Evolutionary conservation across 441 rosid genomes (phyloP).

Genomic region (Gossypium trilobum): DNA sequence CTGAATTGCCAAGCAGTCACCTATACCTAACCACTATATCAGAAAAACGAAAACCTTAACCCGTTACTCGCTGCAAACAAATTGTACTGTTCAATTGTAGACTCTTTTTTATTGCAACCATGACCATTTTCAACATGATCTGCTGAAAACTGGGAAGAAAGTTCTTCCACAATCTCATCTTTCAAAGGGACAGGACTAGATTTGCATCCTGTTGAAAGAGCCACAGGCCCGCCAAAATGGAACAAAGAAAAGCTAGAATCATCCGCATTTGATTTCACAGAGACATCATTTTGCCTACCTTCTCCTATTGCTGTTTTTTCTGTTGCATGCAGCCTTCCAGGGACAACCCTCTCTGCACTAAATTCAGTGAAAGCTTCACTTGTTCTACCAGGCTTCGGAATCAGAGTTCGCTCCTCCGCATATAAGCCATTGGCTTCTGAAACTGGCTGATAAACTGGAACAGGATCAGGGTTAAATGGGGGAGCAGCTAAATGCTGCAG

Average conservation of each 20-base stretch:
- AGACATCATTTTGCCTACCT: conserved; percentile 24
- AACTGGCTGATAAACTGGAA: conserved; percentile 51
- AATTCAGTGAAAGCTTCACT: conserved; percentile 25
- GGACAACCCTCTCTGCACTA: conserved; percentile 24
- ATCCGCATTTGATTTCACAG: conserved; percentile 26
- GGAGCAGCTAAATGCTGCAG: conserved; percentile 47
- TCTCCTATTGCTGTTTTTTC: conserved; percentile 26
- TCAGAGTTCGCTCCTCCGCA: conserved; percentile 32
- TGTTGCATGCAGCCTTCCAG: conserved; percentile 17
- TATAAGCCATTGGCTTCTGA: conserved; percentile 36
- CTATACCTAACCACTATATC: conserved; percentile 15
- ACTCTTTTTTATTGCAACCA: conserved; percentile 42
- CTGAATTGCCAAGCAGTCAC: conserved; percentile 27
- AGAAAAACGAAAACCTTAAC: conserved; percentile 63
- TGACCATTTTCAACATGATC: conserved; percentile 38
- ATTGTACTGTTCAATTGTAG: conserved; percentile 64
- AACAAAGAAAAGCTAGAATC: conserved; percentile 65
- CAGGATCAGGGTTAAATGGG: conserved; percentile 34
- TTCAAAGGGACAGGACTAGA: conserved; percentile 31
- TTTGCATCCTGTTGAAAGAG: conserved; percentile 43
- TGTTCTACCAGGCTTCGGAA: conserved; percentile 22
- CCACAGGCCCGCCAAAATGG: conserved; percentile 84
- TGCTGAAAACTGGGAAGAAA: conserved; percentile 40
- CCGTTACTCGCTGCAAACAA: conserved; percentile 74
- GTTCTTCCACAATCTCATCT: conserved; percentile 36